Evolutionary conservation across 768 basidiomycete genomes (phyloP).

Genomic region (Mycena leptocephala): DNA sequence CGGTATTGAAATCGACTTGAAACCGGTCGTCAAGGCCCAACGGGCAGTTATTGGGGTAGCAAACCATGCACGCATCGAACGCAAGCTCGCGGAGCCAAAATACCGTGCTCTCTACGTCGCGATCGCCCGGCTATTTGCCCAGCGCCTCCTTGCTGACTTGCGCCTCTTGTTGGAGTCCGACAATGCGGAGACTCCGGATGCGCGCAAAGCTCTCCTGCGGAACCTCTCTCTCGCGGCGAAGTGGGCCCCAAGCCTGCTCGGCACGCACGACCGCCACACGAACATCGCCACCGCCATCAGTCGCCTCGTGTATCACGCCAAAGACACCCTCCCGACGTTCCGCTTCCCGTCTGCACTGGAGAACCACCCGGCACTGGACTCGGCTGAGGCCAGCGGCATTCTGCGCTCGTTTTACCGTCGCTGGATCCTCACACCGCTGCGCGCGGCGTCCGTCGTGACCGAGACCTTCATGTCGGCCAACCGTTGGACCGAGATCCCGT

Average conservation of each 20-base stretch:
- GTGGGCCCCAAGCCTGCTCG: slow-evolving; percentile 78
- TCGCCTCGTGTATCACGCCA: slow-evolving; percentile 63
- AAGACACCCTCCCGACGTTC: slow-evolving; percentile 39
- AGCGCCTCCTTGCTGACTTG: slow-evolving; percentile 67
- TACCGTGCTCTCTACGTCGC: slow-evolving; percentile 77
- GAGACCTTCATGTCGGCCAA: slow-evolving; percentile 77
- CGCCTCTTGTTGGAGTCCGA: slow-evolving; percentile 54
- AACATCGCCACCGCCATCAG: slow-evolving; percentile 78
- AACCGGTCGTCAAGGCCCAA: slow-evolving; percentile 40
- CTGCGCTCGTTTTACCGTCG: slow-evolving; percentile 74
- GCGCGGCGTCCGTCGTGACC: slow-evolving; percentile 61
- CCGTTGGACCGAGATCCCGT: slow-evolving; percentile 71
- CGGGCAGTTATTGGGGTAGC: slow-evolving; percentile 42
- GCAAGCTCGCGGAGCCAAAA: slow-evolving; percentile 62
- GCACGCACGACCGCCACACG: slow-evolving; percentile 74
- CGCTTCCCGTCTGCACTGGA: slow-evolving; percentile 53
- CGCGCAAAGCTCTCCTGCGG: slow-evolving; percentile 51
- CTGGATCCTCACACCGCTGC: slow-evolving; percentile 73
- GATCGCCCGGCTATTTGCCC: slow-evolving; percentile 74
- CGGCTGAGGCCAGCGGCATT: slow-evolving; percentile 51
- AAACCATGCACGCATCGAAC: slow-evolving; percentile 54
- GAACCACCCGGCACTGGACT: slow-evolving; percentile 38
- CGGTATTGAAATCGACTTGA: slow-evolving; percentile 6
- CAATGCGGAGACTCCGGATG: slow-evolving; percentile 48
- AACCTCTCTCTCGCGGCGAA: slow-evolving; percentile 74